phyloP scores from a whole-genome alignment of 441 rosid genomes.

The Eruca vesicaria region DNA sequence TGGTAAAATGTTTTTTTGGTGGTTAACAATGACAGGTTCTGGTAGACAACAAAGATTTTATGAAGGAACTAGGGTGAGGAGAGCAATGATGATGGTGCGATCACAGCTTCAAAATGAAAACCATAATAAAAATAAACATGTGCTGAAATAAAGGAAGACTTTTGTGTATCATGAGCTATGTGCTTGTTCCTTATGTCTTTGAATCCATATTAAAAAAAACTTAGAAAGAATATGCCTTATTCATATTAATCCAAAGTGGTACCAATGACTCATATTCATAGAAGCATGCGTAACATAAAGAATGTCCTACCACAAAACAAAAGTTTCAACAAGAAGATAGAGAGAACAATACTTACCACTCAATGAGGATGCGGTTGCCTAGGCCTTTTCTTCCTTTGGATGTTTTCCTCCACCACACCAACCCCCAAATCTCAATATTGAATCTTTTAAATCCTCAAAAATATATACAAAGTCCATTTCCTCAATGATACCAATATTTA shows the following conservation, averaged over 20 bases:
- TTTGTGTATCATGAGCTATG: neutral
- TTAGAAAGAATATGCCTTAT: neutral
- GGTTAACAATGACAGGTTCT: slow-evolving; percentile 51
- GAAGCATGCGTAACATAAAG: neutral
- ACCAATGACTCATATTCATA: neutral
- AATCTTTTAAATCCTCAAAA: neutral
- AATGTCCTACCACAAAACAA: slow-evolving; percentile 4
- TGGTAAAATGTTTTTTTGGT: neutral
- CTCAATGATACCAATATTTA: neutral
- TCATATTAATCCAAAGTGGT: neutral
- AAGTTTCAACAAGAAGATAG: slow-evolving; percentile 31
- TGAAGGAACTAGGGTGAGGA: slow-evolving; percentile 63
- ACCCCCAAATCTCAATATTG: slow-evolving; percentile 5
- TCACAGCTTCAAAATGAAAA: neutral
- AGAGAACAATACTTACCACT: slow-evolving; percentile 50
- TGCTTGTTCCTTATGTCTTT: slow-evolving; percentile 3
- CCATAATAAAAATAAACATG: neutral
- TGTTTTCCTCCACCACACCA: slow-evolving; percentile 46
- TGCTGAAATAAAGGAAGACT: slow-evolving; percentile 2
- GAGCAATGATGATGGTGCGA: slow-evolving; percentile 9
- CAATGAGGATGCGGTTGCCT: slow-evolving; percentile 65
- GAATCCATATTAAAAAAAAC: neutral
- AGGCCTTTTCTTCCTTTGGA: slow-evolving; percentile 18
- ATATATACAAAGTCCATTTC: neutral
- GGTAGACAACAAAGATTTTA: slow-evolving; percentile 93